Base-by-base conservation (phyloP, 345 rosid genomes). In the Atalantia buxifolia region DNA sequence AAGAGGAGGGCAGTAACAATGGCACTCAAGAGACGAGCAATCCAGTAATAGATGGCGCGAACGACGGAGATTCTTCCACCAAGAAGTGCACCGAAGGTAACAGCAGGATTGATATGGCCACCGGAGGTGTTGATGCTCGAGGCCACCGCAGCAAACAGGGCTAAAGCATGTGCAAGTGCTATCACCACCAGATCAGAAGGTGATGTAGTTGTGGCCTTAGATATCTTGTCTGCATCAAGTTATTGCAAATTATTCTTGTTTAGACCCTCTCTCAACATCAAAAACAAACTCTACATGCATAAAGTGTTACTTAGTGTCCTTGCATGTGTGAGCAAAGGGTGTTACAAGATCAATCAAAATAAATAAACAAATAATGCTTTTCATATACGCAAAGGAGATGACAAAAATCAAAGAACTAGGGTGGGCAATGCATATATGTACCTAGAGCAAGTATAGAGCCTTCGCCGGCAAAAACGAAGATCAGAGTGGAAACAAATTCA, bases 81-180 rank as follows among this genome's bases (percentile, higher is more conserved):
- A 10, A 92, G 71, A 13, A 92, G 86, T 42, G 93, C 85, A 22
- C 83, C 92, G 9, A 90, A 89, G 74, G 98, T 92, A 63, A 90
- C 92, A 0, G 98, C 98, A 1, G 98, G 94, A 78, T 93, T 93
- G 33, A 92, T 86, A 68, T 93, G 96, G 42, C 94, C 98, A 14
- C 93, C 93, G 0, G 95, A 93, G 74, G 89, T 64, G 84, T 90
- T 92, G 70, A 88, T 85, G 78, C 90, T 86, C 0, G 90, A 87
- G 0, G 97, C 82, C 45, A 90, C 88, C 0, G 93, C 92, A 0
- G 93, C 86, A 35, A 89, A 87, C 1, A 92, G 75, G 3, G 88
- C 90, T 57, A 93, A 84, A 13, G 90, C 93, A 73, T 91, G 91
- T 7, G 98, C 95, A 28, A 93, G 86, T 7, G 98, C 93, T 10